Percentiles rank a stretch among this genome's conserved stretches.
Evolutionary conservation across 208 protist genomes (phyloP).

Genomic region (Lotmaria passim): DNA sequence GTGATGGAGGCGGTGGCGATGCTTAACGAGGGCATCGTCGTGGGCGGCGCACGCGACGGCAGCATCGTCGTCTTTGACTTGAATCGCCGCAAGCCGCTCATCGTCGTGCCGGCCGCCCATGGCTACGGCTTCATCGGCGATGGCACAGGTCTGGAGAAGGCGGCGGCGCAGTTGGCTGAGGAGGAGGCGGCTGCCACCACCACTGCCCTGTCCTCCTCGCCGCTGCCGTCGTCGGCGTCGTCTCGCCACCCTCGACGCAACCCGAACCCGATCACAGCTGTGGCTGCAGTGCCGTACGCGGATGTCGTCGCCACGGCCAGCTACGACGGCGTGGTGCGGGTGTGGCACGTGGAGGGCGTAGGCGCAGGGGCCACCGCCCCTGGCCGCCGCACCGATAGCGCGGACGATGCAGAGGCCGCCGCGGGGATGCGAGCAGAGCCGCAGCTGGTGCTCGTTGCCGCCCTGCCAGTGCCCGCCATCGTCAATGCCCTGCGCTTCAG

Average conservation of each 20-base stretch:
- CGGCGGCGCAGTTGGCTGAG: conserved; percentile 39
- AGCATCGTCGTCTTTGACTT: conserved; percentile 89
- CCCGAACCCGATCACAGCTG: conserved; percentile 86
- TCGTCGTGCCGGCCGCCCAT: conserved; percentile 68
- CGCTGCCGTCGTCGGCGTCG: not conserved
- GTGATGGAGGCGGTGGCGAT: conserved; percentile 81
- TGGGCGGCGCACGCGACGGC: conserved; percentile 75
- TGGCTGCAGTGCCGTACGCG: conserved; percentile 83
- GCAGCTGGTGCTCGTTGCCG: conserved; percentile 55
- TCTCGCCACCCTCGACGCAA: no score
- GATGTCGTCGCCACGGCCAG: conserved; percentile 85
- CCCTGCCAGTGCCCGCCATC: conserved; percentile 73
- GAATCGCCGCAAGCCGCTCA: conserved; percentile 72
- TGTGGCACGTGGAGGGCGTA: conserved; percentile 69
- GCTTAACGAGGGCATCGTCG: conserved; percentile 78
- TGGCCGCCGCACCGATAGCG: conserved; percentile 16
- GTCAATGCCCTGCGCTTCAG: conserved; percentile 79
- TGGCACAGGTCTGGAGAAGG: conserved; percentile 86
- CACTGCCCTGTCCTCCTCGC: conserved; percentile 5
- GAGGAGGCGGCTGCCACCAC: conserved; percentile 8
- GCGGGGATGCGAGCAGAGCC: conserved; percentile 18
- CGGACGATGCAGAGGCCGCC: not conserved
- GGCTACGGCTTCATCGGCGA: conserved; percentile 82
- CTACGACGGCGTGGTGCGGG: conserved; percentile 85
- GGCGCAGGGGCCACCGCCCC: conserved; percentile 28